Evolutionary conservation across 306 rosid species (phyloP).

Genomic region (Malus orientalis): DNA sequence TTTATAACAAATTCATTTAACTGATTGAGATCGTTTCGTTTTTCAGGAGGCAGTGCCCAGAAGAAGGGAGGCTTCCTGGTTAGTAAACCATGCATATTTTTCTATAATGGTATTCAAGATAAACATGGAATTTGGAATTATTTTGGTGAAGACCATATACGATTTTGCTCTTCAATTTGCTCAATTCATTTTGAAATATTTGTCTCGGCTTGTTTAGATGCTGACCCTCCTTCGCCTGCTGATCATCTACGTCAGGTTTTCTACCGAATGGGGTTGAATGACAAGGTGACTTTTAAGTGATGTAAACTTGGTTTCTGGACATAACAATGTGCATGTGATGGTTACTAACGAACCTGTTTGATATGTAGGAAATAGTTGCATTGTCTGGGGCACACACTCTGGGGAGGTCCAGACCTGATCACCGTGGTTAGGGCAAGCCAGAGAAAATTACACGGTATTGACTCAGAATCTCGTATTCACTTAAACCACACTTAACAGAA

Average conservation of each 20-base stretch:
- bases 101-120: not conserved
- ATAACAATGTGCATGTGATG: slow-evolving; percentile 4
- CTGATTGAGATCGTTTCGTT: slow-evolving; percentile 11
- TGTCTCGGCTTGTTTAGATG: slow-evolving; percentile 44
- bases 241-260: slow-evolving; percentile 86
- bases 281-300: slow-evolving; percentile 48
- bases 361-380: slow-evolving; percentile 88
- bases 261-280: slow-evolving; percentile 87
- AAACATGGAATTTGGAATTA: not conserved
- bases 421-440: slow-evolving; percentile 99
- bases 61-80: slow-evolving; percentile 99
- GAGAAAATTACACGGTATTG: slow-evolving; percentile 82
- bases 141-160: not conserved
- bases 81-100: slow-evolving; percentile 9
- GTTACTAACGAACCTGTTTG: slow-evolving; percentile 17
- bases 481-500: not conserved
- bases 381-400: slow-evolving; percentile 95
- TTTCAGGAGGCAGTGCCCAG: slow-evolving; percentile 94
- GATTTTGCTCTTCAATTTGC: not conserved
- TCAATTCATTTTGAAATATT: not conserved
- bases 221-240: slow-evolving; percentile 96
- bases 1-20: slow-evolving; percentile 1
- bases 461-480: slow-evolving; percentile 6
- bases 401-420: slow-evolving; percentile 92
- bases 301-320: not conserved